These are phyloP conservation scores for Fusarium heterosporum DNA, from an alignment of 2,329 filamentous ascomycete species.

Conservation along the genomic window DNA sequence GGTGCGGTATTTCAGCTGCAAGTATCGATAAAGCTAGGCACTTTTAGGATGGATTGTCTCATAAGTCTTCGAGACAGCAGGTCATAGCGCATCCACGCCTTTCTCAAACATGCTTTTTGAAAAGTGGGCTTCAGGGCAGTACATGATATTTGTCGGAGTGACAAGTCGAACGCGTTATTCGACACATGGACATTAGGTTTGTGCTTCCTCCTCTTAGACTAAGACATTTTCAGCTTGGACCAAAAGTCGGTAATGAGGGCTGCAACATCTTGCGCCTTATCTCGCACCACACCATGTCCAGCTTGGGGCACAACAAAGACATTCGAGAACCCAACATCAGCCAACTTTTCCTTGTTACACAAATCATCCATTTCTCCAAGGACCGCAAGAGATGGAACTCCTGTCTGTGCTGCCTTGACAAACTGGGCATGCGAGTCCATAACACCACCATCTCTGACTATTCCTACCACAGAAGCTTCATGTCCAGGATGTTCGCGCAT, in stretches of 20 bases:
- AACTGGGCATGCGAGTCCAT: slow-evolving; percentile 50
- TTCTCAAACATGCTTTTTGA: no score
- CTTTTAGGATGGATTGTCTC: not conserved
- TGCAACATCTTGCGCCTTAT: slow-evolving; percentile 40
- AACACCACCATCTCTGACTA: slow-evolving; percentile 60
- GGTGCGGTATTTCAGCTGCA: no score
- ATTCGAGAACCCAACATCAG: slow-evolving; percentile 31
- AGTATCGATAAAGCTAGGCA: no score
- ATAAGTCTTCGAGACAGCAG: not conserved
- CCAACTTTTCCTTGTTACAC: slow-evolving; percentile 29
- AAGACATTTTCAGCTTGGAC: not conserved
- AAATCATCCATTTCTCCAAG: slow-evolving; percentile 46
- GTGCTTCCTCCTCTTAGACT: no score
- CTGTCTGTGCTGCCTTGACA: slow-evolving; percentile 19
- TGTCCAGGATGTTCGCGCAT: slow-evolving; percentile 60
- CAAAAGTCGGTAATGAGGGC: slow-evolving; percentile 33
- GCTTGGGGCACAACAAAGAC: slow-evolving; percentile 39
- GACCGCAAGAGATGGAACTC: slow-evolving; percentile 28
- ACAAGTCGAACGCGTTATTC: no score
- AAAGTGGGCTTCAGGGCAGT: no score
- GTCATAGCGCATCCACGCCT: rapidly evolving
- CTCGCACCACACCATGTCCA: slow-evolving; percentile 44
- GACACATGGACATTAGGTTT: no score
- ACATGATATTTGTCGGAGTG: no score
- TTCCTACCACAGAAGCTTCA: slow-evolving; percentile 57